A percentile compares a stretch with the other conserved stretches of the same genome.
phyloP scores from a whole-genome alignment of 1,139 yeast species.

The Arxiozyma slooffiae region DNA sequence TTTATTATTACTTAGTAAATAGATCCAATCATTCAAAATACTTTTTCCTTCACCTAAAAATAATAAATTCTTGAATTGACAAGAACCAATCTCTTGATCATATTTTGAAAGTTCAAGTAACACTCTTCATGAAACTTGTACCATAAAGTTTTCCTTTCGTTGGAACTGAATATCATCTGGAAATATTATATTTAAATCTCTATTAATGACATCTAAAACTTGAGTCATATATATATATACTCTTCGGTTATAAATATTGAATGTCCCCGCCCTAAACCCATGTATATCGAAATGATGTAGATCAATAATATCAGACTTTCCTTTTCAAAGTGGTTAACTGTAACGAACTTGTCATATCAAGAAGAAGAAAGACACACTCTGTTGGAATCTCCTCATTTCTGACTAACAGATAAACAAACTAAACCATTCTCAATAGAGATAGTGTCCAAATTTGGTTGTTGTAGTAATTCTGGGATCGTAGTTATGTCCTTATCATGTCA shows the following conservation, averaged over 20 bases:
- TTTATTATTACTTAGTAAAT: constrained; percentile 71
- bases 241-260: constrained; percentile 40
- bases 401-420: constrained; percentile 1
- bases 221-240: constrained; percentile 37
- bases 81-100: constrained; percentile 86
- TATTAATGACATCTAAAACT: constrained; percentile 83
- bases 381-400: background rate
- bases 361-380: background rate
- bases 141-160: constrained; percentile 48
- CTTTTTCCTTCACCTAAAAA: constrained; percentile 81
- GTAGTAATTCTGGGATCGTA: background rate
- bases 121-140: constrained; percentile 67
- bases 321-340: constrained; percentile 5
- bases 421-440: constrained; percentile 1
- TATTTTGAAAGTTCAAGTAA: constrained; percentile 74
- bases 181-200: constrained; percentile 85
- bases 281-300: constrained; percentile 52
- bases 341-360: background rate
- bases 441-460: background rate
- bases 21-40: constrained; percentile 95
- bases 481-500: background rate
- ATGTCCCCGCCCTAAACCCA: constrained; percentile 67
- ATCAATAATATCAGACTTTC: constrained; percentile 5
- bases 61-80: constrained; percentile 85
- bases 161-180: constrained; percentile 73